Evolutionary conservation across 768 basidiomycete genomes (phyloP).

Genomic region (Lactarius pseudohatsudake): DNA sequence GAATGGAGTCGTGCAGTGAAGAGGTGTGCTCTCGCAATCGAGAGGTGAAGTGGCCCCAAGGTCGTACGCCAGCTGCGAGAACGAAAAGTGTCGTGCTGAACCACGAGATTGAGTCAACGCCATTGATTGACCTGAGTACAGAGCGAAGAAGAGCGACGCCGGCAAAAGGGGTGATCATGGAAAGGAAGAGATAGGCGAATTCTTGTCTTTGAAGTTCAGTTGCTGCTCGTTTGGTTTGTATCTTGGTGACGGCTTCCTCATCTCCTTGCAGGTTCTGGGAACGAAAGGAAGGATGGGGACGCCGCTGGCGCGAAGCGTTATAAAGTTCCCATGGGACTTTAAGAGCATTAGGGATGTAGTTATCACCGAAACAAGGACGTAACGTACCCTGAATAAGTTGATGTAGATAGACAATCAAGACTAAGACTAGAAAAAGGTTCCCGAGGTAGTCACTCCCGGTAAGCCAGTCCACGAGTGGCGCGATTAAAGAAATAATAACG

Average conservation of each 20-base stretch:
- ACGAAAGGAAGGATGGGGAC: slow-evolving; percentile 34
- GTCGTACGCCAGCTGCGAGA: slow-evolving; percentile 77
- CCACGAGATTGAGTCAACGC: slow-evolving; percentile 69
- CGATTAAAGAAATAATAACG: slow-evolving; percentile 68
- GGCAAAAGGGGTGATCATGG: slow-evolving; percentile 63
- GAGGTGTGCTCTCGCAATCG: slow-evolving; percentile 59
- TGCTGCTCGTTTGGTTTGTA: slow-evolving; percentile 45
- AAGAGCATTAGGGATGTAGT: slow-evolving; percentile 1
- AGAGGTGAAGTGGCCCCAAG: slow-evolving; percentile 70
- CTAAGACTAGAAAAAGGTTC: slow-evolving; percentile 61
- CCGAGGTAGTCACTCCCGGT: slow-evolving; percentile 79
- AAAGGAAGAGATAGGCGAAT: slow-evolving; percentile 58
- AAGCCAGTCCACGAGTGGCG: slow-evolving; percentile 75
- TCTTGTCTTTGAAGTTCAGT: slow-evolving; percentile 64
- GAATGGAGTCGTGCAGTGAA: slow-evolving; percentile 63
- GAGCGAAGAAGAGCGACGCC: slow-evolving; percentile 68
- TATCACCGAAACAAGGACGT: neutral
- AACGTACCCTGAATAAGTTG: slow-evolving; percentile 75
- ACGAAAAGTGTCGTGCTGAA: slow-evolving; percentile 78
- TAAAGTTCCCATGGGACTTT: slow-evolving; percentile 71
- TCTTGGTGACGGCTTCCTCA: slow-evolving; percentile 38
- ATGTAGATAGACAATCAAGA: slow-evolving; percentile 78
- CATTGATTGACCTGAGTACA: slow-evolving; percentile 52
- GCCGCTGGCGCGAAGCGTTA: slow-evolving; percentile 51
- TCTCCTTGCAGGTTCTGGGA: slow-evolving; percentile 19